phyloP scores from a whole-genome alignment of 1,139 yeast genomes.

The Protomyces inundatus region DNA sequence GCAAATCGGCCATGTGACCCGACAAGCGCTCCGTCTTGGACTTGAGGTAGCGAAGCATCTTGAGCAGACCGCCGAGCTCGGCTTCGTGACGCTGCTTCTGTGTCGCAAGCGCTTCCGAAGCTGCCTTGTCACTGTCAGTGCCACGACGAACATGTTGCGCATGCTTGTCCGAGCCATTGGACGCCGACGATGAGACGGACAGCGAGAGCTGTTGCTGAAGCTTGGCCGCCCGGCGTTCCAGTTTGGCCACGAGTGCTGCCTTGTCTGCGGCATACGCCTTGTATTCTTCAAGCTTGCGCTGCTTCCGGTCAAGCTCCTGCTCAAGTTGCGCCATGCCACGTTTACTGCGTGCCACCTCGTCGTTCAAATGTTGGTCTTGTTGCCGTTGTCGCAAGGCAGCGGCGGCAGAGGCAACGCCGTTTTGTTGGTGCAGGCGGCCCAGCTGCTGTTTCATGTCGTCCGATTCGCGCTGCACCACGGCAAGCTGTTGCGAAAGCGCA shows the following conservation, averaged over 20 bases:
- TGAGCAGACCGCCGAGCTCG: slow-evolving; percentile 31
- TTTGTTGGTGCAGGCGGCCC: not conserved
- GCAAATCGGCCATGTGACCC: slow-evolving; percentile 29
- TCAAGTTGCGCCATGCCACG: slow-evolving; percentile 6
- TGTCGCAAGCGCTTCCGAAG: not conserved
- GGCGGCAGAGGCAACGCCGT: not conserved
- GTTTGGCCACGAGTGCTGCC: not conserved
- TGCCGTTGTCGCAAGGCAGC: not conserved
- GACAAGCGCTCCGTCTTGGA: slow-evolving; percentile 30
- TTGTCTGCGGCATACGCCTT: not conserved
- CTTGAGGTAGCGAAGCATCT: slow-evolving; percentile 30
- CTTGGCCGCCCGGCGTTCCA: slow-evolving; percentile 6
- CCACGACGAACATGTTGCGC: too few species aligned
- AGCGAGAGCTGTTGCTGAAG: not conserved
- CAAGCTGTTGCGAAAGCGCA: not conserved
- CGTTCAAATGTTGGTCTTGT: not conserved
- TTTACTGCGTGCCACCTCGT: not conserved
- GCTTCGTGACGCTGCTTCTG: slow-evolving; percentile 24
- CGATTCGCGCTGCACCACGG: not conserved
- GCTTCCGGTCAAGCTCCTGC: not conserved
- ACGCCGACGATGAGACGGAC: not conserved
- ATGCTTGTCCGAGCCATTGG: not conserved
- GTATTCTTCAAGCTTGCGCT: slow-evolving; percentile 4
- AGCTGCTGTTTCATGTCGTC: not conserved
- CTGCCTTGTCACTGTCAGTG: not conserved